Base-by-base conservation (phyloP, 768 basidiomycete genomes). In the Serendipita sp. region DNA sequence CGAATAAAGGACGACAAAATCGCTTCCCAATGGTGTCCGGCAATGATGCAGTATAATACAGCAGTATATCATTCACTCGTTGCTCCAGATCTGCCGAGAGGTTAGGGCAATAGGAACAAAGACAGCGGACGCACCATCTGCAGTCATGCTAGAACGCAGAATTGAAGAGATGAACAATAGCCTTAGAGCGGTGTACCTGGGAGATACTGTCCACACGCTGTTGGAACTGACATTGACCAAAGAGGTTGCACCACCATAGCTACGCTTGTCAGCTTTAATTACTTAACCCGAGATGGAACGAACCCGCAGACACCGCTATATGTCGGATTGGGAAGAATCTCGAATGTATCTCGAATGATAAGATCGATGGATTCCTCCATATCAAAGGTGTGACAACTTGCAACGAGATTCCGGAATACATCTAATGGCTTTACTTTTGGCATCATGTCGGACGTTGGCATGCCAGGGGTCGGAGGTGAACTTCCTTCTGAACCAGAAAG, bases 41-140 rank as follows among this genome's bases (percentile, higher is more conserved):
- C 33, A 97, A 75, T 1, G 88, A 85, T 0, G 85, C 80, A 0
- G 86, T 79, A 72, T 92, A 96, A 71, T 89, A 95, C 0, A 86
- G 79, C 66, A 88, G 85, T 23, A 90, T 82, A 0, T 86, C 84
- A 66, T 81, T 85, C 15, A 86, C 85, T 33, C 78, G 78, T 62
- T 85, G 83, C 62, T 84, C 79, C 3, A 83, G 76, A 44, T 88
- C 91, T 91, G 66, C 0, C 29, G 65, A 44, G 33, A 62, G 6
- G 8, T 62, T n/a, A 65, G 13, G 6, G 44, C 50, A 66, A 67
- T 18, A 4, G 40, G 52, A 0, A 3, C 50, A 44, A 5, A 29
- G 44, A 62, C 3, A 4, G 18, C 53, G 34, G 34, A 43, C 74
- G 36, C 64, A 83, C 92, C 85, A 73, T 88, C 86, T 66, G 85